Evolutionary conservation across 2,329 filamentous ascomycete species (phyloP).

Genomic region (Fusarium chlamydosporum): DNA sequence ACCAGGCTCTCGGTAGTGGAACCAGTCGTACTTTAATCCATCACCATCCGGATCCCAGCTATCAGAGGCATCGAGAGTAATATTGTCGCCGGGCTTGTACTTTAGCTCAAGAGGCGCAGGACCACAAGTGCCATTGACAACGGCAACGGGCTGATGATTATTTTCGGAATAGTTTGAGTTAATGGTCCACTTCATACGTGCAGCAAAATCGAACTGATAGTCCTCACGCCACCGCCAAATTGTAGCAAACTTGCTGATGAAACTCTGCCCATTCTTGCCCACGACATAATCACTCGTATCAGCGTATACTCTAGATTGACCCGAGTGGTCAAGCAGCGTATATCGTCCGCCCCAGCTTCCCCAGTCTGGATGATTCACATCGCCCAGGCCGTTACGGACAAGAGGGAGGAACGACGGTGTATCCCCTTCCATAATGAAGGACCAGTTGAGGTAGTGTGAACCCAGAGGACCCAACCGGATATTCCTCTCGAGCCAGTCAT

Average conservation of each 20-base stretch:
- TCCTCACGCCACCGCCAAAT: slow-evolving; percentile 31
- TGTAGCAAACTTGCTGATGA: slow-evolving; percentile 25
- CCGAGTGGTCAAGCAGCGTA: slow-evolving; percentile 12
- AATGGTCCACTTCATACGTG: slow-evolving; percentile 27
- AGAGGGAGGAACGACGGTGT: slow-evolving; percentile 15
- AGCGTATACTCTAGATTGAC: slow-evolving; percentile 5
- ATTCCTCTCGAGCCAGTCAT: slow-evolving; percentile 18
- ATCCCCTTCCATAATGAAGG: slow-evolving; percentile 31
- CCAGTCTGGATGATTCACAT: slow-evolving; percentile 27
- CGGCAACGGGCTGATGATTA: slow-evolving; percentile 1
- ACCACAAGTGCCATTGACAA: not conserved
- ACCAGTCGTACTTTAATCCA: slow-evolving; percentile 9
- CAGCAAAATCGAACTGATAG: slow-evolving; percentile 32
- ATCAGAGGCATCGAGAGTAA: slow-evolving; percentile 3
- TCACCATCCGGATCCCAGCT: slow-evolving; percentile 19
- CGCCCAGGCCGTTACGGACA: slow-evolving; percentile 7
- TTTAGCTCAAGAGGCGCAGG: not conserved
- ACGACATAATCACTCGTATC: slow-evolving; percentile 21
- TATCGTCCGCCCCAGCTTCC: slow-evolving; percentile 31
- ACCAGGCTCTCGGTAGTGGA: slow-evolving; percentile 20
- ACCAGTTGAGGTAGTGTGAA: slow-evolving; percentile 13
- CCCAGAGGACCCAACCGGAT: slow-evolving; percentile 20
- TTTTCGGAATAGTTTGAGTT: slow-evolving; percentile 11
- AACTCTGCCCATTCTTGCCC: slow-evolving; percentile 4
- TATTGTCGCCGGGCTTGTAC: slow-evolving; percentile 1